Conservation (phyloP, 345 rosid species). For the Iberis pinnata region DNA sequence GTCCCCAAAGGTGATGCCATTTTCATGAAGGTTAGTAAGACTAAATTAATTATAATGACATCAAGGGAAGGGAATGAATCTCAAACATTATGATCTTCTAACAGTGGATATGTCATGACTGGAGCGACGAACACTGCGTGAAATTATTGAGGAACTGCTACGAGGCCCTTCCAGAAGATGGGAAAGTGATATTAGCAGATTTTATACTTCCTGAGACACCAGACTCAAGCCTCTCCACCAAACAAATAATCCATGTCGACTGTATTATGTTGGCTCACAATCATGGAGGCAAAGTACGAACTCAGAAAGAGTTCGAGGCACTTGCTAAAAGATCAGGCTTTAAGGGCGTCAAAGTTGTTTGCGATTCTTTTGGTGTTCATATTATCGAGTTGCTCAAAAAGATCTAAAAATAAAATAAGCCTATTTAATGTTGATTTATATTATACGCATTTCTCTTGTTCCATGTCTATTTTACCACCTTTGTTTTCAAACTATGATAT, state of each 20-base stretch:
- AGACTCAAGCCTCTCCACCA: slow-evolving; percentile 48
- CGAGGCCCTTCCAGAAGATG: slow-evolving; percentile 54
- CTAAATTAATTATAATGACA: too few species aligned
- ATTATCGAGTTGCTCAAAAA: slow-evolving; percentile 20
- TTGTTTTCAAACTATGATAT: too few species aligned
- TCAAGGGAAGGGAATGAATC: too few species aligned
- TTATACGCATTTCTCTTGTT: too few species aligned
- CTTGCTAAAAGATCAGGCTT: slow-evolving; percentile 34
- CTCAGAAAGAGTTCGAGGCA: slow-evolving; percentile 54
- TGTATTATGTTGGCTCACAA: slow-evolving; percentile 73
- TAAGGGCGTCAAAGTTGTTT: slow-evolving; percentile 9
- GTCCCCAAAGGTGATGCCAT: too few species aligned
- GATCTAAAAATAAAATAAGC: too few species aligned
- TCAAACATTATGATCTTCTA: too few species aligned
- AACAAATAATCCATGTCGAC: slow-evolving; percentile 38
- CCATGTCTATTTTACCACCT: too few species aligned
- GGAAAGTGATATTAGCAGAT: slow-evolving; percentile 69
- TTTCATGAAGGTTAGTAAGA: too few species aligned
- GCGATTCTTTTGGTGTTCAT: slow-evolving; percentile 16
- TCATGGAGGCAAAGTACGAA: slow-evolving; percentile 86
- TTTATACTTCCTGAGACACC: slow-evolving; percentile 63
- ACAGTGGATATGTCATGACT: too few species aligned
- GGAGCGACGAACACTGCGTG: too few species aligned
- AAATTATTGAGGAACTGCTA: slow-evolving; percentile 28
- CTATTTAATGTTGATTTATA: too few species aligned